Conservation (phyloP, 2,329 filamentous ascomycete species). For the Lecanosticta acicola region DNA sequence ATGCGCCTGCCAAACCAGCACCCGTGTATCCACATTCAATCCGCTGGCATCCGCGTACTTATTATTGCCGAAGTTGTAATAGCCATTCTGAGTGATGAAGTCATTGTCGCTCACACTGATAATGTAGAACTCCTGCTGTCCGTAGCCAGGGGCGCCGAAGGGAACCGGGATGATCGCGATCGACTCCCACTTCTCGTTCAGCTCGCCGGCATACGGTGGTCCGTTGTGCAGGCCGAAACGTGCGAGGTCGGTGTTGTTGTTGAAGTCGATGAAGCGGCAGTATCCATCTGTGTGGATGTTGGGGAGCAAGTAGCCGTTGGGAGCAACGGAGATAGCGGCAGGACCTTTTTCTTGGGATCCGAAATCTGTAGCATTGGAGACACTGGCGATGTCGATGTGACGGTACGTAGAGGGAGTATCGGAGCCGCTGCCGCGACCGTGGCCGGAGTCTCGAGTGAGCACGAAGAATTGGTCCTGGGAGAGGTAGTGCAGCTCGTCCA, state of each 20-base stretch:
- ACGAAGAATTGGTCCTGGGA: background rate
- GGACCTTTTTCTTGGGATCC: background rate
- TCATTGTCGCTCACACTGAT: background rate
- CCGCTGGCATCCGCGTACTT: background rate
- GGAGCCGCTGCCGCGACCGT: background rate
- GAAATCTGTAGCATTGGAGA: background rate
- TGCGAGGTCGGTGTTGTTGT: constrained; percentile 1
- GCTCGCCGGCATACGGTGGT: background rate
- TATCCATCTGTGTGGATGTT: background rate
- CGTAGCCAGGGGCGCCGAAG: background rate
- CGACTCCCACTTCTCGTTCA: constrained; percentile 1
- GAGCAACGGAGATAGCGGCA: background rate
- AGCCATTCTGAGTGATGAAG: background rate
- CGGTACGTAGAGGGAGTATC: background rate
- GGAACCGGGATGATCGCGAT: background rate
- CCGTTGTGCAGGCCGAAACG: constrained; percentile 3
- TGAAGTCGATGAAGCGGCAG: background rate
- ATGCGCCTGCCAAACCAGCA: background rate
- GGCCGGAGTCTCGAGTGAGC: background rate
- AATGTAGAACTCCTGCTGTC: constrained; percentile 1
- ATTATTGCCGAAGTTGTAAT: background rate
- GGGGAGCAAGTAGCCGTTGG: background rate
- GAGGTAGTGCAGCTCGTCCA: background rate
- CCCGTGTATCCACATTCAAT: background rate
- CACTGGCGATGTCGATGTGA: background rate